These are phyloP conservation scores for Globisporangium camurandrum DNA, from an alignment of 352 stramenopile genomes.

Conservation along the genomic window DNA sequence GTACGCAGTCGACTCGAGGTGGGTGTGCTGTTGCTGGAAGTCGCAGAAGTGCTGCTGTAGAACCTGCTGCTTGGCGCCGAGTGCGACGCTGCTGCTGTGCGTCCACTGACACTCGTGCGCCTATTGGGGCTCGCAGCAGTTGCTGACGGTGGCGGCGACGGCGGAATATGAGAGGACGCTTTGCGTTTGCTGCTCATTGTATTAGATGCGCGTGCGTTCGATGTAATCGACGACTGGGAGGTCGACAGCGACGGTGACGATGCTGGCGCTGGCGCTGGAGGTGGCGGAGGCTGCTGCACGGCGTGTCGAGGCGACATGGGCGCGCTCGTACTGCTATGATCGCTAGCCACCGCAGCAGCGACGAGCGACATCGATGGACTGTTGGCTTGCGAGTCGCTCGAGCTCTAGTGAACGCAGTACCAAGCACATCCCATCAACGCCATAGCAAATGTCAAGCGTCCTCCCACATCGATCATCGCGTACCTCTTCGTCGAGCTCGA, in stretches of 20 bases:
- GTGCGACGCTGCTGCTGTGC: neutral
- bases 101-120: neutral
- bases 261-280: neutral
- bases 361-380: neutral
- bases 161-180: neutral
- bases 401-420: conserved; percentile 3
- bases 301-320: neutral
- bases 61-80: neutral
- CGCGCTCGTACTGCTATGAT: too few relatives aligned
- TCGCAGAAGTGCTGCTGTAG: conserved; percentile 1
- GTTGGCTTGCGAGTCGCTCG: conserved; percentile 11
- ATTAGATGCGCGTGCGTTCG: too few relatives aligned
- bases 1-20: conserved; percentile 17
- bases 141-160: too few relatives aligned
- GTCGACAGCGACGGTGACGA: neutral
- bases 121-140: too few relatives aligned
- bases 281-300: too few relatives aligned
- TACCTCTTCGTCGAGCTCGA: conserved; percentile 38
- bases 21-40: conserved; percentile 9
- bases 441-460: neutral
- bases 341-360: too few relatives aligned
- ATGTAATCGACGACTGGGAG: neutral
- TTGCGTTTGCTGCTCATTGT: neutral
- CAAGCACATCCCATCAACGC: neutral
- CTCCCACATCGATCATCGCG: neutral